Conservation (phyloP, 2,329 filamentous ascomycete species). For the Aschersonia sp. region DNA sequence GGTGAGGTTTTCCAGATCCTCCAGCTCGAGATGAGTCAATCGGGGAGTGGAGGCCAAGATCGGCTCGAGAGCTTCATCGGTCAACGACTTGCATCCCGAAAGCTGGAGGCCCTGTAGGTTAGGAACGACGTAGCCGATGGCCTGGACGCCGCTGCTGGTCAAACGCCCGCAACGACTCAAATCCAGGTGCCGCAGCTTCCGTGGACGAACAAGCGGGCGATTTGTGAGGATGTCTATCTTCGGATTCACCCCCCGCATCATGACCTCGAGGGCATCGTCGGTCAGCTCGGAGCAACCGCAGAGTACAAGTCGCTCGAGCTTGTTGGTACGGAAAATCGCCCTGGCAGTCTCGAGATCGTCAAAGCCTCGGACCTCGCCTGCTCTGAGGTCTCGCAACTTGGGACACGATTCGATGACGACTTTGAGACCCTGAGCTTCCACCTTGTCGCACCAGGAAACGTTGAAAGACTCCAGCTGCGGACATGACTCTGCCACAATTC, state of each 20-base stretch:
- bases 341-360: slow-evolving; percentile 58
- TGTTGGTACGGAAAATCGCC: slow-evolving; percentile 66
- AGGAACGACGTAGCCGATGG: slow-evolving; percentile 61
- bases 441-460: slow-evolving; percentile 82
- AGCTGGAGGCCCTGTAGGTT: slow-evolving; percentile 72
- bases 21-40: slow-evolving; percentile 77
- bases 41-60: slow-evolving; percentile 62
- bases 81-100: slow-evolving; percentile 60
- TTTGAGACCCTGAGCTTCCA: slow-evolving; percentile 64
- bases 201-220: slow-evolving; percentile 58
- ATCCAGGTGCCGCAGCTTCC: slow-evolving; percentile 73
- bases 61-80: slow-evolving; percentile 56
- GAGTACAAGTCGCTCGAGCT: slow-evolving; percentile 67
- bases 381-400: slow-evolving; percentile 64
- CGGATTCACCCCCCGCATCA: slow-evolving; percentile 63
- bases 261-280: slow-evolving; percentile 56
- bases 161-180: slow-evolving; percentile 65
- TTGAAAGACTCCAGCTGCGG: slow-evolving; percentile 73
- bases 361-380: slow-evolving; percentile 70
- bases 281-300: slow-evolving; percentile 67
- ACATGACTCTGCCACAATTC: slow-evolving; percentile 70
- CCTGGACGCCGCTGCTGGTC: slow-evolving; percentile 57
- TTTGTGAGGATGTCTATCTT: slow-evolving; percentile 72
- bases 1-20: slow-evolving; percentile 67
- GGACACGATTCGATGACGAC: slow-evolving; percentile 60